These are phyloP conservation scores for Pestalotiopsis sp. DNA, from an alignment of 2,329 filamentous ascomycete genomes.

Conservation along the genomic window DNA sequence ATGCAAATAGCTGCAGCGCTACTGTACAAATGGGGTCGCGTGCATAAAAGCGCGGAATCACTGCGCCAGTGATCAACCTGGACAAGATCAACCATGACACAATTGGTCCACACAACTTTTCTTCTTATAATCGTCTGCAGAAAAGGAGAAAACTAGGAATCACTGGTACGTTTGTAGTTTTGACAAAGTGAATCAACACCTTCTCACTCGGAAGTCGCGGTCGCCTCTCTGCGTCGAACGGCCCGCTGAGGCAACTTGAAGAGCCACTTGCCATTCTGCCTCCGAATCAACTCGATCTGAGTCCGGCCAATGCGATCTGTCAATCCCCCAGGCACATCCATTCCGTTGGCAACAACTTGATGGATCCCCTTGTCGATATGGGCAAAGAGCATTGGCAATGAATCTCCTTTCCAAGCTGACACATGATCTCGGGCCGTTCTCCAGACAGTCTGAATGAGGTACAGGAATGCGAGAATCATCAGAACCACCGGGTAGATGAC, in stretches of 20 bases:
- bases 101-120: not conserved
- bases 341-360: slow-evolving; percentile 31
- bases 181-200: not conserved
- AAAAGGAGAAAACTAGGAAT: not conserved
- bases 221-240: not conserved
- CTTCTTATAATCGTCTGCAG: not conserved
- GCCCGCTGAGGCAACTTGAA: slow-evolving; percentile 27
- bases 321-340: slow-evolving; percentile 39
- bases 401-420: slow-evolving; percentile 40
- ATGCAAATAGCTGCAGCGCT: not conserved
- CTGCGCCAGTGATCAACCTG: not conserved
- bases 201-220: not conserved
- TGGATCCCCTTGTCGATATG: slow-evolving; percentile 37
- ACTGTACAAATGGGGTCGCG: not conserved
- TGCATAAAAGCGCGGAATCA: not conserved
- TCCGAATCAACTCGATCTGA: slow-evolving; percentile 36
- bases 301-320: slow-evolving; percentile 35
- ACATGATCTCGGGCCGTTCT: slow-evolving; percentile 38
- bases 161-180: not conserved
- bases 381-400: slow-evolving; percentile 42
- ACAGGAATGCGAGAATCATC: slow-evolving; percentile 37
- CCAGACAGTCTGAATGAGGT: slow-evolving; percentile 38
- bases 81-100: not conserved
- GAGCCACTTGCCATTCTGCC: slow-evolving; percentile 38
- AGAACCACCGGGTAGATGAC: slow-evolving; percentile 37